These are phyloP conservation scores for Phialocephala sp. DNA, from an alignment of 2,329 filamentous ascomycete species.

Conservation along the genomic window DNA sequence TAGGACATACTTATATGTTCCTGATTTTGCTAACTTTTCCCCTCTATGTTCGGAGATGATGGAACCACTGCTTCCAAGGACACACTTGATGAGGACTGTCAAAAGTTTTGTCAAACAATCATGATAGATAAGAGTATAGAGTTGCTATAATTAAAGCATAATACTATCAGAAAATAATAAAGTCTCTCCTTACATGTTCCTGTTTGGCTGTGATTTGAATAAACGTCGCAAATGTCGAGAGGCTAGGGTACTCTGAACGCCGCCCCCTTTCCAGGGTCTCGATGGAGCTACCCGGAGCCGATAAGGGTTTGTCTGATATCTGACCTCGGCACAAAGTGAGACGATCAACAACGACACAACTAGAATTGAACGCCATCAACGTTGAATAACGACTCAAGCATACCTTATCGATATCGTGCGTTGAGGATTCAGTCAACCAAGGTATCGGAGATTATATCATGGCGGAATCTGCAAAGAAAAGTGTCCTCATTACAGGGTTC, in stretches of 20 bases:
- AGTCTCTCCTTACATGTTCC: neutral
- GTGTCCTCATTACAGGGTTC: conserved; percentile 34
- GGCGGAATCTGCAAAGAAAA: conserved; percentile 20
- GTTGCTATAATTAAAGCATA: neutral
- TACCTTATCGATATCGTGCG: neutral
- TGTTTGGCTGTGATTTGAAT: neutral
- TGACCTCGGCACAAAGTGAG: conserved; percentile 1
- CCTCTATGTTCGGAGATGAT: conserved; percentile 24
- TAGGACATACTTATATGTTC: conserved; percentile 13
- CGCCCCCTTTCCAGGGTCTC: neutral
- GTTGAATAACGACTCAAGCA: neutral
- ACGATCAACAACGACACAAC: neutral
- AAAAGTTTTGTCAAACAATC: conserved; percentile 1
- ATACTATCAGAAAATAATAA: neutral
- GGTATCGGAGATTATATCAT: conserved; percentile 10
- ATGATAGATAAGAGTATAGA: neutral
- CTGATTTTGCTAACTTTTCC: conserved; percentile 17
- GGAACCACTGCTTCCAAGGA: conserved; percentile 7
- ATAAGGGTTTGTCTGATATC: neutral
- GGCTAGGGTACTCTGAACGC: neutral
- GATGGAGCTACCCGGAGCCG: neutral
- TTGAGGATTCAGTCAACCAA: conserved; percentile 5
- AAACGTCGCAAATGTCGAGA: too few relatives aligned
- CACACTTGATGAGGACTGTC: neutral
- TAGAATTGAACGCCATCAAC: neutral